These are phyloP conservation scores for Gastrodia elata DNA, from an alignment of 106 monocot genomes.

Conservation along the genomic window DNA sequence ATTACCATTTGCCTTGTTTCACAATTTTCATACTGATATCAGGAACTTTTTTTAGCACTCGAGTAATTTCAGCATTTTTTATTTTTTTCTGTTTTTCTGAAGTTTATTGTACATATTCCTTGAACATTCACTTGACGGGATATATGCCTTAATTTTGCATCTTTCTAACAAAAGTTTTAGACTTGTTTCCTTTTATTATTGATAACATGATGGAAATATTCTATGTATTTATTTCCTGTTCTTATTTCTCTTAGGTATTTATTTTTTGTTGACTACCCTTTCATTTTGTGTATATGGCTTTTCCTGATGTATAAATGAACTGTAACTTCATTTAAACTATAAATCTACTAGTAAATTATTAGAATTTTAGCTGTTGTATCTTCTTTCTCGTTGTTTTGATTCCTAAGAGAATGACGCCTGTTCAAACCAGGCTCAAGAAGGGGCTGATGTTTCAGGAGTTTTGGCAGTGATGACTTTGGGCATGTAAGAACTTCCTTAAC, in stretches of 20 bases:
- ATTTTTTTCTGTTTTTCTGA: background rate
- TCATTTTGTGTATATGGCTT: background rate
- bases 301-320: background rate
- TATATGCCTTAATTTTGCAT: background rate
- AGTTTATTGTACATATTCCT: background rate
- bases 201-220: background rate
- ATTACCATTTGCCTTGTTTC: background rate
- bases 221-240: background rate
- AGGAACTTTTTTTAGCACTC: background rate
- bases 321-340: background rate
- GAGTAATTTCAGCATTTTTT: background rate
- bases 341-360: background rate
- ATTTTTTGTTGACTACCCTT: background rate
- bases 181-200: background rate
- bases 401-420: background rate
- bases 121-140: background rate
- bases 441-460: conserved; percentile 78
- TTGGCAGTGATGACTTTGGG: conserved; percentile 96
- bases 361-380: background rate
- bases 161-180: background rate
- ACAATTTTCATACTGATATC: background rate
- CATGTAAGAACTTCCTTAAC: conserved; percentile 58
- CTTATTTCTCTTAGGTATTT: background rate
- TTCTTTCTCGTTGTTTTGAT: background rate
- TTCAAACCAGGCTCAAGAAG: conserved; percentile 72